phyloP scores from a whole-genome alignment of 768 basidiomycete genomes.

The Russula griseocarnosa region DNA sequence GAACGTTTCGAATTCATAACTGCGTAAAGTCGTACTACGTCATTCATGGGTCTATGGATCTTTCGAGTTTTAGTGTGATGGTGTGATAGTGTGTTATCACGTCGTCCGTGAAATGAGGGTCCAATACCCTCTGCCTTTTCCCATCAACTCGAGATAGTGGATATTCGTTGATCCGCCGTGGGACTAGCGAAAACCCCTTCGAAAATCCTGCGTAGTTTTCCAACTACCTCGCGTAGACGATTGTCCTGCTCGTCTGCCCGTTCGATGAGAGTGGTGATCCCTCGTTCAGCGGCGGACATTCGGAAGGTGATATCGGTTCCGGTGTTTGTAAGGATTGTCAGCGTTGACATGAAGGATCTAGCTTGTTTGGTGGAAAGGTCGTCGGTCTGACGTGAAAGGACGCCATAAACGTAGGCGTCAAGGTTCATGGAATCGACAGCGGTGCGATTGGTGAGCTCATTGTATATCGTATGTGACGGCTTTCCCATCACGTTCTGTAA shows the following conservation, averaged over 20 bases:
- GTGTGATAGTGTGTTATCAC: background rate
- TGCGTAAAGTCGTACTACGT: background rate
- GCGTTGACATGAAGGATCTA: slow-evolving; percentile 7
- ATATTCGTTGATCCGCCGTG: background rate
- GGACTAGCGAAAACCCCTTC: background rate
- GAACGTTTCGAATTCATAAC: background rate
- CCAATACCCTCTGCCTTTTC: background rate
- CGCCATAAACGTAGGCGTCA: slow-evolving; percentile 10
- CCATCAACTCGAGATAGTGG: background rate
- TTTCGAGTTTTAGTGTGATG: background rate
- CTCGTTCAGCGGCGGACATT: background rate
- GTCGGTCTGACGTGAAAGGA: slow-evolving; percentile 3
- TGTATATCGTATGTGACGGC: slow-evolving; percentile 7
- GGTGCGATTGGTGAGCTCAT: background rate
- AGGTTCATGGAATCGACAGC: slow-evolving; percentile 10
- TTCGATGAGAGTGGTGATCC: background rate
- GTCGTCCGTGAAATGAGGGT: background rate
- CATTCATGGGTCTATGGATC: background rate
- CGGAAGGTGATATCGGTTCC: background rate
- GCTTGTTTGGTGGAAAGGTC: background rate
- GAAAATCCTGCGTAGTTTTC: background rate
- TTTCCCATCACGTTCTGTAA: slow-evolving; percentile 7
- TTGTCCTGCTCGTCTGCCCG: slow-evolving; percentile 7
- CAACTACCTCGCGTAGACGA: slow-evolving; percentile 33
- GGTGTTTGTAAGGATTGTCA: slow-evolving; percentile 2